Conservation (phyloP, 148 eudicot genomes). For the Mesembryanthemum crystallinum region DNA sequence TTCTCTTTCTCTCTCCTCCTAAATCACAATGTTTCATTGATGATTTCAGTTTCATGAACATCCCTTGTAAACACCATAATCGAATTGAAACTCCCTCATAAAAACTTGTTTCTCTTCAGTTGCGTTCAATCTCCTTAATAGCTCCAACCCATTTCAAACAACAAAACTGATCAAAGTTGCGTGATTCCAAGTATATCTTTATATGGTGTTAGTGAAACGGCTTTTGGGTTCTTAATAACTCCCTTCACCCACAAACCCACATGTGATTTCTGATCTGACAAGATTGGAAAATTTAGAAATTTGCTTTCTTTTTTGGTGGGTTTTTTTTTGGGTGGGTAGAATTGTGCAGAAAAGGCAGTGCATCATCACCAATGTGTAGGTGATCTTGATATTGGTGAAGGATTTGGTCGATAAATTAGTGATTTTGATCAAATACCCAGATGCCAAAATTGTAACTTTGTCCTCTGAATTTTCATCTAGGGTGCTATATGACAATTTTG, state of each 20-base stretch:
- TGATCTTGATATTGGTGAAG: background rate
- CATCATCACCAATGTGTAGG: constrained; percentile 2
- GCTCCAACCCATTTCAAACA: constrained; percentile 6
- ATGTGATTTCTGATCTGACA: background rate
- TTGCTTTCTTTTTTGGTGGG: background rate
- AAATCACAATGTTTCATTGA: background rate
- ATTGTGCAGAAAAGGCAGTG: background rate
- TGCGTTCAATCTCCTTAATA: background rate
- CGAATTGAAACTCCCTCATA: constrained; percentile 13
- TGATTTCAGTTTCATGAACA: constrained; percentile 17
- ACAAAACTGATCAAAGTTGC: constrained; percentile 3
- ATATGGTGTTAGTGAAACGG: background rate
- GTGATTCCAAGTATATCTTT: background rate
- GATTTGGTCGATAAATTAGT: too few species aligned
- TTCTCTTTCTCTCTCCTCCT: background rate
- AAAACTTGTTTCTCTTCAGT: background rate
- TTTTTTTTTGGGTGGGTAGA: background rate
- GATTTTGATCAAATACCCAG: constrained; percentile 7
- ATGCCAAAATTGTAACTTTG: constrained; percentile 1
- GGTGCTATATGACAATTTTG: constrained; percentile 12
- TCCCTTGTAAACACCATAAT: constrained; percentile 8
- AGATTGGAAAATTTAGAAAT: background rate
- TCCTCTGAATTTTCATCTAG: background rate
- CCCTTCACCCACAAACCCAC: background rate
- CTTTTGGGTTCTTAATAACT: background rate